Conservation (phyloP, 2,329 filamentous ascomycete genomes). For the Trichoderma hamatum region DNA sequence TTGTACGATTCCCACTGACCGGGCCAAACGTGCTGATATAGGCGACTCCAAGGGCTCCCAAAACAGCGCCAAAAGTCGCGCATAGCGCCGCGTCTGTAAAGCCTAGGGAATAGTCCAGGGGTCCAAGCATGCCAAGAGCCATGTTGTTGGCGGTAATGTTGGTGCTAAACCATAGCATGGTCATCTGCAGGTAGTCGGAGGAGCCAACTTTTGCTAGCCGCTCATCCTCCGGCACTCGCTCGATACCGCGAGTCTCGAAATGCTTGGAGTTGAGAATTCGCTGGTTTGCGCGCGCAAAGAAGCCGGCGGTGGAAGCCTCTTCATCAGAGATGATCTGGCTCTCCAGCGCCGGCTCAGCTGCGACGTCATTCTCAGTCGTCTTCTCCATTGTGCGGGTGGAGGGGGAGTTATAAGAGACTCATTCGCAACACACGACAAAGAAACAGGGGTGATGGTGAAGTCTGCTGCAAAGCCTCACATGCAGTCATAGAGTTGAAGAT, state of each 20-base stretch:
- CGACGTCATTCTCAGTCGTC: not conserved
- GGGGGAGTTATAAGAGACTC: not conserved
- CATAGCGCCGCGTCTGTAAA: conserved; percentile 73
- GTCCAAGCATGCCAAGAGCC: conserved; percentile 71
- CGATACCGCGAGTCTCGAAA: conserved; percentile 47
- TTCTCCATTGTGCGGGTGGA: not conserved
- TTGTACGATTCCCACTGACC: conserved; percentile 73
- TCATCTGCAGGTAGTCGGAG: conserved; percentile 44
- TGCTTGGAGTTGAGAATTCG: conserved; percentile 40
- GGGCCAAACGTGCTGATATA: conserved; percentile 80
- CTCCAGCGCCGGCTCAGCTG: not conserved
- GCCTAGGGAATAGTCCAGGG: conserved; percentile 69
- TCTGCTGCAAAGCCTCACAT: not conserved
- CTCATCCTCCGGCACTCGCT: conserved; percentile 43
- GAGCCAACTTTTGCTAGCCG: conserved; percentile 38
- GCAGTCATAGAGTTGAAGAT: not conserved
- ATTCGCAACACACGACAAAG: not conserved
- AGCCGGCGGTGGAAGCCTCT: not conserved
- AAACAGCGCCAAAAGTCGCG: conserved; percentile 74
- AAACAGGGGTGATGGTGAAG: not conserved
- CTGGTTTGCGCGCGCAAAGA: conserved; percentile 30
- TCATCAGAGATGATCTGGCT: not conserved
- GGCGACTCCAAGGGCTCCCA: conserved; percentile 72
- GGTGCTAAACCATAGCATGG: conserved; percentile 49
- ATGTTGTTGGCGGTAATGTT: conserved; percentile 51